Conservation (phyloP, 441 rosid species). For the Capsella rubella region DNA sequence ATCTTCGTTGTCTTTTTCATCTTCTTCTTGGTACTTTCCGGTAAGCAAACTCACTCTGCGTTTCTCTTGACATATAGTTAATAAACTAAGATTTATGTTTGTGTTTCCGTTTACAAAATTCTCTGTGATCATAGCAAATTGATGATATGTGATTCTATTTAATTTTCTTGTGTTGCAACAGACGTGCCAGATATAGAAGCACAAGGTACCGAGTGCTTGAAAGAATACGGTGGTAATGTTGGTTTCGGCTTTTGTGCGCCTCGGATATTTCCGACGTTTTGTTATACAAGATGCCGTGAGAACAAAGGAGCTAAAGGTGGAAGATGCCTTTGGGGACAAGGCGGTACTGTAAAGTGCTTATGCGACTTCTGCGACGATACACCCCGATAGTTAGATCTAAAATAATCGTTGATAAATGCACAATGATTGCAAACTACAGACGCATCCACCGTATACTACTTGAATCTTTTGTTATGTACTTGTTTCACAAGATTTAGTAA, state of each 20-base stretch:
- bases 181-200: conserved; percentile 36
- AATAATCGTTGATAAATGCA: not conserved
- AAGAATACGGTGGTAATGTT: conserved; percentile 40
- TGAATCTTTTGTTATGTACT: conserved; percentile 9
- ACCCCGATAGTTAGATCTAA: not conserved
- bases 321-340: conserved; percentile 33
- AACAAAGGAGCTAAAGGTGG: conserved; percentile 40
- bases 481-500: conserved; percentile 2
- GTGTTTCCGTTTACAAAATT: not conserved
- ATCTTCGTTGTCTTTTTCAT: conserved; percentile 13
- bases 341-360: conserved; percentile 20
- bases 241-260: conserved; percentile 42
- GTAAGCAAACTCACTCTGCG: conserved; percentile 17
- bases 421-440: conserved; percentile 9
- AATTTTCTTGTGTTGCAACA: conserved; percentile 15
- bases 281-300: conserved; percentile 33
- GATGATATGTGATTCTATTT: not conserved
- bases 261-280: conserved; percentile 35
- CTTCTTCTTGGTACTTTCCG: conserved; percentile 31
- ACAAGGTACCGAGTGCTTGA: conserved; percentile 24
- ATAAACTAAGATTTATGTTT: not conserved
- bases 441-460: conserved; percentile 4
- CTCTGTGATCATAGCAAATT: not conserved
- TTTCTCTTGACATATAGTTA: not conserved
- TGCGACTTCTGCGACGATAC: conserved; percentile 37